phyloP scores from a whole-genome alignment of 225 moss, liverwort and hornwort genomes.

The Straminergon stramineum region DNA sequence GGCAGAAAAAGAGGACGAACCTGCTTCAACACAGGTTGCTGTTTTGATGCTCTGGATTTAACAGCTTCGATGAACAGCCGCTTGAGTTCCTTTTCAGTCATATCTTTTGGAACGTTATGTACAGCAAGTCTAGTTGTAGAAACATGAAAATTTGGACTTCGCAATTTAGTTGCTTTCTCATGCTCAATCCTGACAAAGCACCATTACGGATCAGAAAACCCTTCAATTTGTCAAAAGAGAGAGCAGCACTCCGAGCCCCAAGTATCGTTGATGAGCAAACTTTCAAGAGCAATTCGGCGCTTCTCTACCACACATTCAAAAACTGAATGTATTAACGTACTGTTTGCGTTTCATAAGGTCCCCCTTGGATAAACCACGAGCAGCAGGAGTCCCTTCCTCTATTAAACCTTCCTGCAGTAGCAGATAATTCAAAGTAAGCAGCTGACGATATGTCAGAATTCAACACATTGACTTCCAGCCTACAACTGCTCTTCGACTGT shows the following conservation, averaged over 20 bases:
- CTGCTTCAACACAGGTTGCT: slow-evolving; percentile 91
- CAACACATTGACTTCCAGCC: not conserved
- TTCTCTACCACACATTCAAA: not conserved
- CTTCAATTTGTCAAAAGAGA: not conserved
- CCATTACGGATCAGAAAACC: not conserved
- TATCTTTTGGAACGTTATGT: slow-evolving; percentile 77
- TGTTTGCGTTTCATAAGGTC: slow-evolving; percentile 77
- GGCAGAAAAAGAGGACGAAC: slow-evolving; percentile 15
- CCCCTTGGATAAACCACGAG: slow-evolving; percentile 72
- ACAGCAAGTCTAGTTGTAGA: slow-evolving; percentile 80
- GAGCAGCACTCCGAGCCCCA: not conserved
- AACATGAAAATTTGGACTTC: slow-evolving; percentile 94
- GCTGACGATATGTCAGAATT: not conserved
- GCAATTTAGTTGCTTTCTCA: slow-evolving; percentile 82
- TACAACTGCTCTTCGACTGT: not conserved
- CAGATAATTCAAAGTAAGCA: not conserved
- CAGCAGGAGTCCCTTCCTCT: slow-evolving; percentile 64
- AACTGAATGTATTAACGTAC: slow-evolving; percentile 29
- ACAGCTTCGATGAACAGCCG: slow-evolving; percentile 73
- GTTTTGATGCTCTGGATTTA: slow-evolving; percentile 86
- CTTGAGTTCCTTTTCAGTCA: slow-evolving; percentile 80
- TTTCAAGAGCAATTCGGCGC: not conserved
- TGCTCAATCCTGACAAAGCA: slow-evolving; percentile 53
- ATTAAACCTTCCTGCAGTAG: slow-evolving; percentile 71
- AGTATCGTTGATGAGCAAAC: not conserved